phyloP scores from a whole-genome alignment of 2,329 filamentous ascomycete genomes.

The Trichophyton mentagrophytes region DNA sequence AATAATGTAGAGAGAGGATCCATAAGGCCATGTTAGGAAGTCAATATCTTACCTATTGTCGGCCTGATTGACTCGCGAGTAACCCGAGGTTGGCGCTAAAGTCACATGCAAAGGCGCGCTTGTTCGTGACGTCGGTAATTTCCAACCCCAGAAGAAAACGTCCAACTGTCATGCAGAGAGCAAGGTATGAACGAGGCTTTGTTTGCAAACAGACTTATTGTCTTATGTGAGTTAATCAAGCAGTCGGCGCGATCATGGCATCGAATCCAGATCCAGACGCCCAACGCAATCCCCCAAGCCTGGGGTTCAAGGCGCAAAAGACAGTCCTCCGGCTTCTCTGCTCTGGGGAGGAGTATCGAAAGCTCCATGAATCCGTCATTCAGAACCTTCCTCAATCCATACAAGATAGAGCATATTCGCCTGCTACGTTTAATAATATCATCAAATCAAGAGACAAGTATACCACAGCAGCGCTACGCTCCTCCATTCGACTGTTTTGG shows the following conservation, averaged over 20 bases:
- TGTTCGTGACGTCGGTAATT: background rate
- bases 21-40: too few species aligned
- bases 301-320: conserved; percentile 58
- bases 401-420: conserved; percentile 40
- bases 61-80: too few species aligned
- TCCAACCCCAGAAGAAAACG: background rate
- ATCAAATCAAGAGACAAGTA: conserved; percentile 47
- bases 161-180: background rate
- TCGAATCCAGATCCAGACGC: conserved; percentile 4
- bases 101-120: background rate
- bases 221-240: background rate
- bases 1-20: background rate
- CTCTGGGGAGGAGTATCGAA: conserved; percentile 73
- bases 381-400: conserved; percentile 52
- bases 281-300: background rate
- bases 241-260: conserved; percentile 3
- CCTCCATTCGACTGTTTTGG: conserved; percentile 58
- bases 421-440: conserved; percentile 40
- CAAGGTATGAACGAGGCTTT: background rate
- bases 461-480: conserved; percentile 56
- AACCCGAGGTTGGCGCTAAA: background rate
- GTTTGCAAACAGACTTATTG: background rate
- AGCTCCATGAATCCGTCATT: conserved; percentile 70
- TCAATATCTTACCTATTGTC: too few species aligned
- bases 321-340: conserved; percentile 58